These are phyloP conservation scores for Syzygium malaccense DNA, from an alignment of 441 rosid genomes.

Conservation along the genomic window DNA sequence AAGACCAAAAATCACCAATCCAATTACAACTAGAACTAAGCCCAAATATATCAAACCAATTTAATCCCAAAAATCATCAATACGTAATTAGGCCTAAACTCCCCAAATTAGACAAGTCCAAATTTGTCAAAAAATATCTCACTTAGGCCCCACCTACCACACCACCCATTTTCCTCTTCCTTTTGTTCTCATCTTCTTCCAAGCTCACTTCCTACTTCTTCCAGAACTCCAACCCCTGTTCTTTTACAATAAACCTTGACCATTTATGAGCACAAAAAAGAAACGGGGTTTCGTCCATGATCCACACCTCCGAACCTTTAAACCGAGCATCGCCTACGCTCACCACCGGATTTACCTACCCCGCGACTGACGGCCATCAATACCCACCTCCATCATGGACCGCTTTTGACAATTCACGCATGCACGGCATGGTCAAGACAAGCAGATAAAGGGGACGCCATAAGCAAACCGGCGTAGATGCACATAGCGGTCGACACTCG, in stretches of 20 bases:
- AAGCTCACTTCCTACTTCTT: neutral
- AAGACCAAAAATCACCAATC: neutral
- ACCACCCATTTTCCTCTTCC: neutral
- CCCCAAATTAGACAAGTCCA: neutral
- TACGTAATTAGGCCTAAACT: neutral
- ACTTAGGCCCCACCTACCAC: neutral
- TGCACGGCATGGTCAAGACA: neutral
- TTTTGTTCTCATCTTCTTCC: neutral
- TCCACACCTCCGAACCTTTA: neutral
- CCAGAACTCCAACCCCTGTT: neutral
- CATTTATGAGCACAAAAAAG: neutral
- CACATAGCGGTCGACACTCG: neutral
- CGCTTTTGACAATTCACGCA: neutral
- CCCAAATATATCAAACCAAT: neutral
- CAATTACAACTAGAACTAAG: neutral
- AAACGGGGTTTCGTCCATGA: neutral
- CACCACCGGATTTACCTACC: neutral
- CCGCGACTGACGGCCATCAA: neutral
- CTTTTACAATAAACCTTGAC: neutral
- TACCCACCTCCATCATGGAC: neutral
- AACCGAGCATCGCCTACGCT: neutral
- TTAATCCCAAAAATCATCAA: neutral
- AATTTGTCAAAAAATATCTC: neutral
- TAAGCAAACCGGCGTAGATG: neutral
- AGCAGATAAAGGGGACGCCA: neutral